Percentiles rank a stretch among this genome's conserved stretches.
Conservation (phyloP, 164 flowering plant genomes). For the Tetracentron sinense region DNA sequence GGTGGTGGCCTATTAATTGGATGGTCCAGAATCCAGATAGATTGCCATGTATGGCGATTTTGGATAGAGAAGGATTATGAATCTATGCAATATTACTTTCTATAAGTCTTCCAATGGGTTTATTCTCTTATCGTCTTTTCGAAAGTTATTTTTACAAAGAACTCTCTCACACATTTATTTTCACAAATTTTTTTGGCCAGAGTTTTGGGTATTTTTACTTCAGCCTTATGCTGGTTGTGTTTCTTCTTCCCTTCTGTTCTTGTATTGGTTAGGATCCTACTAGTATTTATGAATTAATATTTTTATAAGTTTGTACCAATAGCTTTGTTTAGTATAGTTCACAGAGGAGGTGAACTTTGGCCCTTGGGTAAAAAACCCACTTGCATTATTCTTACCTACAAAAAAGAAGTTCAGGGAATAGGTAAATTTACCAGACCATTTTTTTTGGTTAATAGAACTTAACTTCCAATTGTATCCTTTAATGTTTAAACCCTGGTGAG, state of each 20-base stretch:
- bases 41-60: background rate
- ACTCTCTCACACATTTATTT: too few species aligned
- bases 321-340: too few species aligned
- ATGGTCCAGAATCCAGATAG: slow-evolving; percentile 7
- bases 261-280: background rate
- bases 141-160: background rate
- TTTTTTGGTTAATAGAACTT: too few species aligned
- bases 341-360: too few species aligned
- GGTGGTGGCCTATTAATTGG: background rate
- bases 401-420: too few species aligned
- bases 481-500: background rate
- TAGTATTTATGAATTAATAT: background rate
- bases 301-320: background rate
- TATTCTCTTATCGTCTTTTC: background rate
- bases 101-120: background rate
- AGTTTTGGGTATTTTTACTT: slow-evolving; percentile 6
- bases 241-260: background rate
- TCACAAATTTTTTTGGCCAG: too few species aligned
- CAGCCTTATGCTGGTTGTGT: slow-evolving; percentile 2
- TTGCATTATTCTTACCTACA: too few species aligned
- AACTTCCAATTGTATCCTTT: background rate
- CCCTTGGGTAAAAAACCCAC: too few species aligned
- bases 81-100: background rate
- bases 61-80: background rate
- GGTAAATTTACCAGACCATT: too few species aligned